Evolutionary conservation across 495 filamentous ascomycete genomes (phyloP).

Genomic region (Penicillium subrubescens): DNA sequence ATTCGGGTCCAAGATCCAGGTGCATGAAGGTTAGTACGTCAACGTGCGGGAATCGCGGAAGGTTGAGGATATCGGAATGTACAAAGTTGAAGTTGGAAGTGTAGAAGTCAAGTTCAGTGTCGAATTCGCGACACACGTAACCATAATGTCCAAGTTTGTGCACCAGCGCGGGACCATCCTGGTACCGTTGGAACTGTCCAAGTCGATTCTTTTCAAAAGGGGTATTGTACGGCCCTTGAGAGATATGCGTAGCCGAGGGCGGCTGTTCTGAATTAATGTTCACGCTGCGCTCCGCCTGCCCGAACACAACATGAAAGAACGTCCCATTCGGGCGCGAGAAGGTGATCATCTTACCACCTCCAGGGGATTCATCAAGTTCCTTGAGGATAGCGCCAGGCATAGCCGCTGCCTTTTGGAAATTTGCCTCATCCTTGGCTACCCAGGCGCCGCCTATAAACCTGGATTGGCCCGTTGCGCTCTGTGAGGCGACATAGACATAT

Average conservation of each 20-base stretch:
- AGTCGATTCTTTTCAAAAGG: constrained; percentile 22
- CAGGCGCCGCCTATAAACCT: constrained; percentile 56
- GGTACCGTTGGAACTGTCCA: constrained; percentile 39
- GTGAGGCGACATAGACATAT: constrained; percentile 52
- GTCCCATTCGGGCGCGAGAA: constrained; percentile 31
- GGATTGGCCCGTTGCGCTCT: constrained; percentile 35
- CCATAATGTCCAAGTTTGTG: constrained; percentile 75
- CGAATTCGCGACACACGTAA: constrained; percentile 57
- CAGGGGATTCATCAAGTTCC: constrained; percentile 28
- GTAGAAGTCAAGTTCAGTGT: constrained; percentile 60
- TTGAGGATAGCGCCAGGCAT: no score
- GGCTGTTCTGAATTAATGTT: neutral
- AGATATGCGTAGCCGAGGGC: constrained; percentile 14
- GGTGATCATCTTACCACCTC: constrained; percentile 28
- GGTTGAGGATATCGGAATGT: constrained; percentile 31
- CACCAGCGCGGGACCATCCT: constrained; percentile 60
- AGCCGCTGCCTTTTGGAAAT: neutral
- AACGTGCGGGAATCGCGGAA: constrained; percentile 17
- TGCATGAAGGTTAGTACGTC: constrained; percentile 63
- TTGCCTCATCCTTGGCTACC: constrained; percentile 51
- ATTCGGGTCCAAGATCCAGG: constrained; percentile 58
- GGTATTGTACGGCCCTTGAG: constrained; percentile 15
- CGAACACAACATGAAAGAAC: constrained; percentile 27
- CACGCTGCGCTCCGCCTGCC: constrained; percentile 20
- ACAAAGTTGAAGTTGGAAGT: constrained; percentile 64